Evolutionary conservation across 2,329 filamentous ascomycete species (phyloP).

Genomic region (Zymoseptoria brevis): DNA sequence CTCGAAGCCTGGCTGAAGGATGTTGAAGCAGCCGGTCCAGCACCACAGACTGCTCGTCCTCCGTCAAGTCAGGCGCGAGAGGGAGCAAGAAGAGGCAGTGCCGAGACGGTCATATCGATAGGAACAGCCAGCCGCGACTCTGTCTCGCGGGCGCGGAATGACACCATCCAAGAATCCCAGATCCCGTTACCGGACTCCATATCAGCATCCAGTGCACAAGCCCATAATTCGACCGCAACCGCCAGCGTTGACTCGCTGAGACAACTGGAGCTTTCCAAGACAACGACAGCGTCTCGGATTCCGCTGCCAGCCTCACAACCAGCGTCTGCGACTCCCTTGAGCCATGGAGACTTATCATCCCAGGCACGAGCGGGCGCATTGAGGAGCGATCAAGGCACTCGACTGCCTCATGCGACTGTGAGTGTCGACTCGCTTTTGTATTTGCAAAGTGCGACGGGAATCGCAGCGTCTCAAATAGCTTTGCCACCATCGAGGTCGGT

Average conservation of each 20-base stretch:
- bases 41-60: background rate
- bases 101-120: background rate
- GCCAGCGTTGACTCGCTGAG: no score
- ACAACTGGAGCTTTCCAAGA: background rate
- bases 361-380: background rate
- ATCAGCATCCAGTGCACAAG: background rate
- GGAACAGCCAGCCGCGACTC: background rate
- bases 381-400: background rate
- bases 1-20: background rate
- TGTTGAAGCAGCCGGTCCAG: background rate
- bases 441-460: background rate
- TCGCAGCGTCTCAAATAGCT: background rate
- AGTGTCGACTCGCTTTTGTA: background rate
- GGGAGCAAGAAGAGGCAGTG: background rate
- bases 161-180: background rate
- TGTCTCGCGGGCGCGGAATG: background rate
- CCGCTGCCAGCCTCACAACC: background rate
- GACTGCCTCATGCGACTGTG: background rate
- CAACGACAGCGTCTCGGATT: background rate
- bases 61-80: background rate
- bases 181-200: background rate
- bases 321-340: background rate
- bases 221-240: no score
- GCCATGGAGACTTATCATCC: background rate
- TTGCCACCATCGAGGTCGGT: background rate